Evolutionary conservation across 805 yeast species (phyloP), one percentile per base, ranked within the genome.

Genomic region (Hanseniaspora mollemarum): DNA sequence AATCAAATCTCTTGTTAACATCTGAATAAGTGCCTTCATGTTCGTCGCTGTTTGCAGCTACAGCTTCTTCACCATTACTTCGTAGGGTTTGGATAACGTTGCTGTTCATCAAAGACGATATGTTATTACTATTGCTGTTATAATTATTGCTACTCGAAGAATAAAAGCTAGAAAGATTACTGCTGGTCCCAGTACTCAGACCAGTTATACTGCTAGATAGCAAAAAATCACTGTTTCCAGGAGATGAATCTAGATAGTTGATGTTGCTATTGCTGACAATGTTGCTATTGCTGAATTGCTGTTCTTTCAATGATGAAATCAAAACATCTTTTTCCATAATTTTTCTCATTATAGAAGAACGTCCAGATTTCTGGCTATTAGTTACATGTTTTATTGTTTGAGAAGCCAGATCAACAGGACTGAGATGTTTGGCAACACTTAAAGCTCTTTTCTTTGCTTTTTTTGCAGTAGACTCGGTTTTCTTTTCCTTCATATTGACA

Each of bases 271-370:
- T 46, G 29, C 35, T 18, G 10, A 24, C 15, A 36, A 15, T 38
- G 16, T 26, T 40, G 16, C 26, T 40, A 26, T 40, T 40, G 8
- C 10, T 4, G 3, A 4, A 7, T 16, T 37, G 28, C 3, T 37
- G 4, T n/a, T 43, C 36, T 15, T 43, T 43, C 13, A 43, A 22
- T 4, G 38, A 43, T 2, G 49, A 37, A 8, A 31, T 10, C 5
- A 40, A 22, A 31, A 16, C 43, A 35, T 46, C 51, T 24, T 46
- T 46, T 33, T 46, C 51, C 51, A 46, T 46, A 10, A 46, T 46
- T 33, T 46, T 46, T 37, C 51, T 46, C 45, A 46, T 46, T 24
- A 46, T 46, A 7, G 51, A 39, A 3, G 51, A 46, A 15, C 39
- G 39, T 19, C 32, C 32, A 10, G 36, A 3, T 29, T 25, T 28